phyloP scores from a whole-genome alignment of 768 basidiomycete genomes.

The Amanita muscaria region DNA sequence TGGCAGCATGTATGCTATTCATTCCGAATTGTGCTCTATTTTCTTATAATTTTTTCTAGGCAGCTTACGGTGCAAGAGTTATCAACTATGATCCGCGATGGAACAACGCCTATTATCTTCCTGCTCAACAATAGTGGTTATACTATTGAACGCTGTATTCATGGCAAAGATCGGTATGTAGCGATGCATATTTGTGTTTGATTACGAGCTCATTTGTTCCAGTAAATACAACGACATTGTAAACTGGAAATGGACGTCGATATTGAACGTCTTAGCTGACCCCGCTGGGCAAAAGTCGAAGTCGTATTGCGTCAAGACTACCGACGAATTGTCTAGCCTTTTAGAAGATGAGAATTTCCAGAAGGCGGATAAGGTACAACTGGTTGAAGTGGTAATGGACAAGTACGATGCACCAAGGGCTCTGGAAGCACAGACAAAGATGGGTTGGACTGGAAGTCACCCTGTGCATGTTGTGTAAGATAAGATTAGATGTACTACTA shows the following conservation, averaged over 20 bases:
- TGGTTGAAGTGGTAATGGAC: constrained; percentile 77
- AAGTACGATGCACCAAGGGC: constrained; percentile 62
- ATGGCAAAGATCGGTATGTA: constrained; percentile 47
- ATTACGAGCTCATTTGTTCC: constrained; percentile 4
- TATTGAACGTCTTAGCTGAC: constrained; percentile 55
- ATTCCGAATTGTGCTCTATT: constrained; percentile 6
- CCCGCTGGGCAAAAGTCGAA: constrained; percentile 37
- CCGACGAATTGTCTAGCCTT: constrained; percentile 56
- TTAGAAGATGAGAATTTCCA: constrained; percentile 57
- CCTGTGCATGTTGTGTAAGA: constrained; percentile 8
- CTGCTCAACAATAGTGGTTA: constrained; percentile 77
- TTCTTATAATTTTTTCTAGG: constrained; percentile 24
- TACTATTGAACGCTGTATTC: constrained; percentile 77
- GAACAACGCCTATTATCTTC: constrained; percentile 77
- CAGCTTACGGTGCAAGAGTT: constrained; percentile 79
- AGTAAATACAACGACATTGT: constrained; percentile 84
- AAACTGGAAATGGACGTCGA: constrained; percentile 66
- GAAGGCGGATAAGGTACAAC: constrained; percentile 56
- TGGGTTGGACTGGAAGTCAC: constrained; percentile 41
- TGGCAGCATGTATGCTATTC: constrained; percentile 55
- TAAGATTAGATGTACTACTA: constrained; percentile 32
- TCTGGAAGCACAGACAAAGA: constrained; percentile 47
- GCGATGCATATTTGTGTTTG: not conserved
- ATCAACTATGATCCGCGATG: constrained; percentile 70
- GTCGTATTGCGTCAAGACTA: constrained; percentile 62